Percentiles rank a stretch among this genome's conserved stretches.
These are phyloP conservation scores for Lolium multiflorum DNA, from an alignment of 176 grass and related monocot genomes.

Conservation along the genomic window DNA sequence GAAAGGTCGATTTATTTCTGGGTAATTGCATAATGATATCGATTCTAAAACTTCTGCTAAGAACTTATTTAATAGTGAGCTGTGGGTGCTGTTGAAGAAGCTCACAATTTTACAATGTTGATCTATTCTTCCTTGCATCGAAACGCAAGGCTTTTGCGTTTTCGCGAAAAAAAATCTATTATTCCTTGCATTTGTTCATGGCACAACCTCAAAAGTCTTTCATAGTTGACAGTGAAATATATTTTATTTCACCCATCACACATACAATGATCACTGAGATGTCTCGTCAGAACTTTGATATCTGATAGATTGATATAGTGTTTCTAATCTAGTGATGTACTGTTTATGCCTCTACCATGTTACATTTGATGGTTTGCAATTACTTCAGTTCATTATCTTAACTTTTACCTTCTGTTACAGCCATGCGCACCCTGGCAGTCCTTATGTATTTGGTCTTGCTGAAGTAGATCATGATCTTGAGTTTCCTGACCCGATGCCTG, in stretches of 20 bases:
- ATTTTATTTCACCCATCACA: neutral
- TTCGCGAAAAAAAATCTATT: too few species aligned
- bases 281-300: neutral
- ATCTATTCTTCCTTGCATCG: conserved; percentile 10
- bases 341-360: neutral
- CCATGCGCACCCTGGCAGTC: conserved; percentile 96
- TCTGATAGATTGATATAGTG: neutral
- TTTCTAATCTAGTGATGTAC: conserved; percentile 9
- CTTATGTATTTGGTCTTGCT: conserved; percentile 97
- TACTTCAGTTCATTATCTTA: conserved; percentile 26
- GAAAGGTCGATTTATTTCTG: conserved; percentile 99
- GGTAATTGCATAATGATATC: conserved; percentile 67
- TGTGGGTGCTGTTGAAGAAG: conserved; percentile 18
- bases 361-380: conserved; percentile 3
- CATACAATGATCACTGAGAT: neutral
- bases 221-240: conserved; percentile 14
- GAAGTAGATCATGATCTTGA: conserved; percentile 94
- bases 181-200: neutral
- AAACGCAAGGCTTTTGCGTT: too few species aligned
- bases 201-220: conserved; percentile 13
- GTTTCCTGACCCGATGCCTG: conserved; percentile 98
- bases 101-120: conserved; percentile 27
- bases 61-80: conserved; percentile 9
- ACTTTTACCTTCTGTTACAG: conserved; percentile 50
- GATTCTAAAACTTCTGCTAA: neutral